Evolutionary conservation across 192 early-diverging fungal genomes (phyloP), one percentile per base, ranked within the genome.

Genomic region (Diversispora eburnea): DNA sequence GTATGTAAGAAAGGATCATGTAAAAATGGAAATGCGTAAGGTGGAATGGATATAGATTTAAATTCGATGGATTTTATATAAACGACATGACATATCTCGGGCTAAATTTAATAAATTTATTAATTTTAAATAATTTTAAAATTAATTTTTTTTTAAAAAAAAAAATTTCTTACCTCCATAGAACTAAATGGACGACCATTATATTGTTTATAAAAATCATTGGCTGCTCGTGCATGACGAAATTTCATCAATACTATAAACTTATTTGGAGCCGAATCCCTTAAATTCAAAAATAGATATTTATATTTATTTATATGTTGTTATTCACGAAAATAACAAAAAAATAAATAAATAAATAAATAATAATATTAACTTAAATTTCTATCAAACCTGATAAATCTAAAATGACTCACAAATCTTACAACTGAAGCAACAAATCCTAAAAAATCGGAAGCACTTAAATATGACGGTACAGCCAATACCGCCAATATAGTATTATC

Each of bases 191-290:
- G 84, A 67, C 86, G 84, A 45, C 94, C 95, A 73, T 94, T 97
- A 84, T 87, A 98, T 56, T 91, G 82, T 7, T 62, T 74, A 54
- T 92, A 88, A 75, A 96, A 98, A 59, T 83, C 83, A 25, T 77
- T 77, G 2, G 94, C 91, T 8, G 83, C 76, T 17, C 81, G 72
- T 3, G 65, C 58, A 52, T 84, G 76, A 55, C 90, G 77, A 80
- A 99, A 95, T 78, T 91, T 85, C 75, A 98, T 79, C 12, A 98
- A 70, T 1, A 95, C 91, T 85, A 97, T 90, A 76, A 93, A 96
- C 60, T 92, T 89, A 76, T 93, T 96, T 15, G 93, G 93, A 2
- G 89, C 82, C 63, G 84, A 75, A 80, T 99, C 95, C 45, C 93
- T 86, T 82, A 78, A 48, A 59, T 45, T 63, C 47, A 51, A 77